These are phyloP conservation scores for Ensete ventricosum DNA, from an alignment of 176 grass and related monocot species.

Conservation along the genomic window DNA sequence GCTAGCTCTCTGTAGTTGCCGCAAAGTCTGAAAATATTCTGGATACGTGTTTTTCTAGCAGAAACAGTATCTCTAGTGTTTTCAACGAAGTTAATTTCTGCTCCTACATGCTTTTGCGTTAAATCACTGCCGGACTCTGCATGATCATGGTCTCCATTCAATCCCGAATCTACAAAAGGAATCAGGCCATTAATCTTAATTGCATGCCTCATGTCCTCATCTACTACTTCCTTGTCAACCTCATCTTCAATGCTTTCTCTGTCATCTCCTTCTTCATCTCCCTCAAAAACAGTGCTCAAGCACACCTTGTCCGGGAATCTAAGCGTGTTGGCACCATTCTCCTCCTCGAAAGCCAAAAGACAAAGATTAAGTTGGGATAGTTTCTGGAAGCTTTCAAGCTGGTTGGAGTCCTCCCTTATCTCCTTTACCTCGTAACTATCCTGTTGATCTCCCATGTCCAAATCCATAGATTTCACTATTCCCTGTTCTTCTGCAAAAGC, in stretches of 20 bases:
- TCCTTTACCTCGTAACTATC: constrained; percentile 50
- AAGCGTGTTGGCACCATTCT: constrained; percentile 29
- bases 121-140: neutral
- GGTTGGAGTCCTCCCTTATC: constrained; percentile 51
- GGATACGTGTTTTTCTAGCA: constrained; percentile 48
- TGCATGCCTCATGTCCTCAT: constrained; percentile 26
- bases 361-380: constrained; percentile 5
- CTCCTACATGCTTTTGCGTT: neutral
- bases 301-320: constrained; percentile 50
- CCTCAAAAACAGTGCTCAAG: constrained; percentile 70
- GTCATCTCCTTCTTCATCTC: constrained; percentile 45
- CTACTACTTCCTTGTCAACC: constrained; percentile 78
- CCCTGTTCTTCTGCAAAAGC: constrained; percentile 41
- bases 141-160: neutral
- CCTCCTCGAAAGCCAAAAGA: constrained; percentile 18
- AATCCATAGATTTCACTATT: constrained; percentile 86
- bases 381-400: constrained; percentile 28
- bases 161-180: neutral
- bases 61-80: constrained; percentile 23
- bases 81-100: constrained; percentile 17
- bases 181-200: neutral
- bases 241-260: constrained; percentile 24
- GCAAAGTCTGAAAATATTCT: constrained; percentile 84
- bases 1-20: constrained; percentile 63
- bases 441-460: constrained; percentile 65